Evolutionary conservation across 2,329 filamentous ascomycete genomes (phyloP).

Genomic region (Pseudocercospora vitis): DNA sequence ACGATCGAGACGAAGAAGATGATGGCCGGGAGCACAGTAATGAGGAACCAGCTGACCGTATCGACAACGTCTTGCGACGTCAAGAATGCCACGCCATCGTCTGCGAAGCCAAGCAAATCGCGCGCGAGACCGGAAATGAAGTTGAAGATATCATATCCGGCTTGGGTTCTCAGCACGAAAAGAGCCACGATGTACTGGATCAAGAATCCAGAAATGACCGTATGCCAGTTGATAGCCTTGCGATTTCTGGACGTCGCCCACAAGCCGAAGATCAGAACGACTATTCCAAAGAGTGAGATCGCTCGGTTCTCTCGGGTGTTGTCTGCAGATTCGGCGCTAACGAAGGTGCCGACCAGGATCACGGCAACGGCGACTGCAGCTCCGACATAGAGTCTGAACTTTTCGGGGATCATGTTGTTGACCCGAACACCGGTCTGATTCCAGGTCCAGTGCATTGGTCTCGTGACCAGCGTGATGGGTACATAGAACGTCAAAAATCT

Average conservation of each 20-base stretch:
- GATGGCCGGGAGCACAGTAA: conserved; percentile 80
- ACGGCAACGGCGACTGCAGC: conserved; percentile 65
- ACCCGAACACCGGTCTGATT: conserved; percentile 60
- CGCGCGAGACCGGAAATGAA: conserved; percentile 78
- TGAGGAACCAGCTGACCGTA: conserved; percentile 65
- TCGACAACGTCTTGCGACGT: conserved; percentile 50
- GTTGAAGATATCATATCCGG: conserved; percentile 84
- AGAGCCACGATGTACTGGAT: conserved; percentile 84
- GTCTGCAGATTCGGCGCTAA: conserved; percentile 66
- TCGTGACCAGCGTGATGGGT: conserved; percentile 65
- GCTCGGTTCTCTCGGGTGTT: conserved; percentile 80
- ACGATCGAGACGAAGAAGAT: conserved; percentile 96
- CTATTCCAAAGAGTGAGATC: conserved; percentile 75
- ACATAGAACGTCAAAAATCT: conserved; percentile 74
- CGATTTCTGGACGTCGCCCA: conserved; percentile 72
- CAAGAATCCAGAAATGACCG: conserved; percentile 81
- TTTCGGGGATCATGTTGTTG: conserved; percentile 64
- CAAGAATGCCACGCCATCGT: conserved; percentile 71
- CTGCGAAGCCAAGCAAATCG: conserved; percentile 72
- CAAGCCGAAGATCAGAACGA: conserved; percentile 67
- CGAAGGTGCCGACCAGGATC: conserved; percentile 77
- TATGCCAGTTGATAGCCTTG: conserved; percentile 51
- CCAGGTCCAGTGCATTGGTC: conserved; percentile 68
- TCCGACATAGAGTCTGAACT: conserved; percentile 62
- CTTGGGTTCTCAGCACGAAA: conserved; percentile 78